A percentile compares a stretch with the other conserved stretches of the same genome.
Evolutionary conservation across 345 rosid genomes (phyloP).

Genomic region (Citrus maxima): DNA sequence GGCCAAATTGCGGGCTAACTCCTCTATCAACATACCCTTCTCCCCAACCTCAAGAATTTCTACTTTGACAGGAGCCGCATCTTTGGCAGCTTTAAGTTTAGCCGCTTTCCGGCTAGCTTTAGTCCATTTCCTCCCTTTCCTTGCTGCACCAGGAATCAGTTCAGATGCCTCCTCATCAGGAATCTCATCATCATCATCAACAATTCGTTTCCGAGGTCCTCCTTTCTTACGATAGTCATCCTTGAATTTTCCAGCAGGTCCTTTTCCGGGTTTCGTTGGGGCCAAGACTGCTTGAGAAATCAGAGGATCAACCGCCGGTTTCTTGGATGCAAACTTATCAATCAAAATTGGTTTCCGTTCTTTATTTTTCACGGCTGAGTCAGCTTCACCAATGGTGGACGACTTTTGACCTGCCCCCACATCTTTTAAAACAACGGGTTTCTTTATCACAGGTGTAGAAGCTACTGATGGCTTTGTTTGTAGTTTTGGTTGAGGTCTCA

Average conservation of each 20-base stretch:
- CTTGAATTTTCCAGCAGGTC: conserved; percentile 70
- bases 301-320: conserved; percentile 62
- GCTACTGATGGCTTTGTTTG: conserved; percentile 70
- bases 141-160: conserved; percentile 61
- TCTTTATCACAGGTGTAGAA: conserved; percentile 51
- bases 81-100: conserved; percentile 83
- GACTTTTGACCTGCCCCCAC: conserved; percentile 59
- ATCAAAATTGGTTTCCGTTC: conserved; percentile 85
- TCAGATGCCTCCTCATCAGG: conserved; percentile 77
- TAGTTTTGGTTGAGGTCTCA: conserved; percentile 66
- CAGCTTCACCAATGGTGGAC: conserved; percentile 33
- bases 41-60: conserved; percentile 94
- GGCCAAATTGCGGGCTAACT: conserved; percentile 78
- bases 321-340: conserved; percentile 88
- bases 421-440: conserved; percentile 75
- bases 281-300: conserved; percentile 68
- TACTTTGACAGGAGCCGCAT: conserved; percentile 93
- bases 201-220: conserved; percentile 55
- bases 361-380: conserved; percentile 44
- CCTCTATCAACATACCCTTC: conserved; percentile 86
- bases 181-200: conserved; percentile 47
- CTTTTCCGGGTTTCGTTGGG: conserved; percentile 73
- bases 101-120: conserved; percentile 97
- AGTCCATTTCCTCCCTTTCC: conserved; percentile 98
- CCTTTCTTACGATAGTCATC: conserved; percentile 67